Conservation (phyloP, 2,329 filamentous ascomycete species). For the Setomelanomma holmii region DNA sequence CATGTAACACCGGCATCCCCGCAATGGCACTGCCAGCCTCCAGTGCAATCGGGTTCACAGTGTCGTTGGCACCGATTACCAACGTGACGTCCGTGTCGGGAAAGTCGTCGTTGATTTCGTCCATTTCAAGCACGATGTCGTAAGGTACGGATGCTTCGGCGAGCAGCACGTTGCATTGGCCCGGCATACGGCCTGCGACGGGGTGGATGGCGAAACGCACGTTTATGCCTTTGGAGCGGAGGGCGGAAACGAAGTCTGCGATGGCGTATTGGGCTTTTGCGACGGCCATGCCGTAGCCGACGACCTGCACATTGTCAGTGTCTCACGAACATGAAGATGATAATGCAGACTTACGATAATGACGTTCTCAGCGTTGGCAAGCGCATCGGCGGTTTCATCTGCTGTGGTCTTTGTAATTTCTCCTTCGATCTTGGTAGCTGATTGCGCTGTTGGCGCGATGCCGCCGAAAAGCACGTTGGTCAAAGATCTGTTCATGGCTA, state of each 20-base stretch:
- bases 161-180: conserved; percentile 89
- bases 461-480: conserved; percentile 90
- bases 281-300: conserved; percentile 94
- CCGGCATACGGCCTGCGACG: conserved; percentile 89
- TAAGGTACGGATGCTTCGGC: conserved; percentile 89
- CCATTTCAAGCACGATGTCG: conserved; percentile 93
- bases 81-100: conserved; percentile 83
- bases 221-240: conserved; percentile 77
- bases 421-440: conserved; percentile 79
- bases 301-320: conserved; percentile 54
- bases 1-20: conserved; percentile 90
- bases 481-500: conserved; percentile 91
- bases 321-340: neutral
- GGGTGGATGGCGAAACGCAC: conserved; percentile 92
- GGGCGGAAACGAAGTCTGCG: conserved; percentile 76
- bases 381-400: conserved; percentile 79
- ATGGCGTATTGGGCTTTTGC: conserved; percentile 93
- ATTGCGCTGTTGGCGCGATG: conserved; percentile 68
- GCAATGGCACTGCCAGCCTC: conserved; percentile 85
- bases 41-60: conserved; percentile 87
- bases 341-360: conserved; percentile 68
- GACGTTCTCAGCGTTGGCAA: conserved; percentile 79
- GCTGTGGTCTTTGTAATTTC: conserved; percentile 78
- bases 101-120: conserved; percentile 95
- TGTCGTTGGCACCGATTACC: conserved; percentile 92